Evolutionary conservation across 192 early-diverging fungal species (phyloP).

Genomic region (Gonapodya prolifera): DNA sequence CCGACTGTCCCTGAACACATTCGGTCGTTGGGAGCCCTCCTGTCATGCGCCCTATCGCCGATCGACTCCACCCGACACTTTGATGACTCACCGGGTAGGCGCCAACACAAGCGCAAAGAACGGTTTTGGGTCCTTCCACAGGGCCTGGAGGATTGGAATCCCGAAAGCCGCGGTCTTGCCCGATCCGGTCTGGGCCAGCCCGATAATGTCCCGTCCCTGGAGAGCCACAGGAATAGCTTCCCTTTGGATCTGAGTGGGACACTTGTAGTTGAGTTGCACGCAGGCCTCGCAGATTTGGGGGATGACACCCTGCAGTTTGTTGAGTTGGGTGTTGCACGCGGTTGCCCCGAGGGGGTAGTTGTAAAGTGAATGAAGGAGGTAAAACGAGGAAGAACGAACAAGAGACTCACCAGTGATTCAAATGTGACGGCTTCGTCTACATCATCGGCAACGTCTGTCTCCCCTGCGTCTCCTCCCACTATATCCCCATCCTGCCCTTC

Average conservation of each 20-base stretch:
- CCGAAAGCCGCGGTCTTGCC: conserved; percentile 83
- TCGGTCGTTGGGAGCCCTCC: background rate
- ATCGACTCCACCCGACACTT: too few relatives aligned
- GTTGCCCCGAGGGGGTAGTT: too few relatives aligned
- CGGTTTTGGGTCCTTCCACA: conserved; percentile 79
- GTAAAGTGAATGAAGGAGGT: background rate
- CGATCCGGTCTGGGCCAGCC: conserved; percentile 93
- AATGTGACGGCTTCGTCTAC: background rate
- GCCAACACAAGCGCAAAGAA: conserved; percentile 94
- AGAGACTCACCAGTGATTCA: background rate
- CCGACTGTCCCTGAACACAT: background rate
- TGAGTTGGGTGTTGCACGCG: too few relatives aligned
- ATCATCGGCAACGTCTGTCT: background rate
- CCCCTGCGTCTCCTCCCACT: background rate
- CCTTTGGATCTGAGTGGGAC: conserved; percentile 82
- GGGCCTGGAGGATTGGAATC: conserved; percentile 67
- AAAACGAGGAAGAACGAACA: too few relatives aligned
- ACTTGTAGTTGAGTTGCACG: conserved; percentile 73
- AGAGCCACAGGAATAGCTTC: conserved; percentile 80
- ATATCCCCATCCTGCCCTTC: background rate
- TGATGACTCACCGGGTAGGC: conserved; percentile 88
- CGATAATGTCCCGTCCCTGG: conserved; percentile 77
- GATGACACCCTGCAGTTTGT: conserved; percentile 67
- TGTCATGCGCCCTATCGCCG: too few relatives aligned
- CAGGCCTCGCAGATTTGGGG: conserved; percentile 79